Base-by-base conservation (phyloP, 805 yeast species). In the Cyberlindnera euphorbiiphila region DNA sequence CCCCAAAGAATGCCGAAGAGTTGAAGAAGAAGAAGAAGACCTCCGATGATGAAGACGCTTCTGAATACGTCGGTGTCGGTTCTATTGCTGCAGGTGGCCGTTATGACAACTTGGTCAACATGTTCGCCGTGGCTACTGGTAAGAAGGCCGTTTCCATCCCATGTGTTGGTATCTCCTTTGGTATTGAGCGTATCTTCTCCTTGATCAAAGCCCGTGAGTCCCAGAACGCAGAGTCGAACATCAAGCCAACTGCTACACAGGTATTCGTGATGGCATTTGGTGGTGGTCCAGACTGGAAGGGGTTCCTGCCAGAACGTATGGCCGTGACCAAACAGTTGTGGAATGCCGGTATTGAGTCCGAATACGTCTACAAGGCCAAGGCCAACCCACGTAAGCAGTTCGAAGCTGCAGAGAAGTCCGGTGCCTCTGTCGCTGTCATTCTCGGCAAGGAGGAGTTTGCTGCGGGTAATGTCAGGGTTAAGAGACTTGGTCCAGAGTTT, bases 11-110 rank as follows among this genome's bases (percentile, higher is more conserved):
- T 58, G 93, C 93, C 7, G 69, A 68, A 25, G 88, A 76, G 60
- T 68, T 79, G 61, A 81, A 77, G 59, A 68, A 65, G 49, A 60
- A 71, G 38, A 44, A 45, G 42, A 40, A 45, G 30, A 44, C 46
- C 21, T 36, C 44, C 33, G 85, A 74, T 13, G 91, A 76, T 36
- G 96, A 87, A 49, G 97, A 93, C 62, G 96, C 96, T 40, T 85
- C 95, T 36, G 97, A 86, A 47, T 87, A 85, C 53, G 98, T 93
- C 37, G 98, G 98, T 52, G 96, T 91, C 29, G 98, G 98, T 24
- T 93, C 98, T 6, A 88, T 93, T 56, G 96, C 96, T 35, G 98
- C 96, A 34, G 98, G 98, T 66, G 98, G 98, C 48, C 85, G 98
- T 64, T 93, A 93, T 64, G 98, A 93, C 63, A 83, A 84, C 54